Base-by-base conservation (phyloP, 2,329 filamentous ascomycete genomes). In the Hyphodiscus sp. region DNA sequence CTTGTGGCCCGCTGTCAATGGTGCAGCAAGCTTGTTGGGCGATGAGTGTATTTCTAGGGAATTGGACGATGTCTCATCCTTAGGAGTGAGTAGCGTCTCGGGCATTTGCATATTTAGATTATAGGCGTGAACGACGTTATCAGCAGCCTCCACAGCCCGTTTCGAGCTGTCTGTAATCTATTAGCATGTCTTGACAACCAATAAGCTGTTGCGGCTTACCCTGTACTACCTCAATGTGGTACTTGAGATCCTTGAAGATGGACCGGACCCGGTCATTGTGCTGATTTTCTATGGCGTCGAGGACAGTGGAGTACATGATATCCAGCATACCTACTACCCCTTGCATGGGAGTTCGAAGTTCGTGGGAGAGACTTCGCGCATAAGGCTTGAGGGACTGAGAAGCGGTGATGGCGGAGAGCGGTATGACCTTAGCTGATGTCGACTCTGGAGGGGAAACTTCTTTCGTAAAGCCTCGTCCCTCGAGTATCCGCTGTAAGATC, bases 321-420 rank as follows among this genome's bases (percentile, higher is more conserved):
- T 89, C 85, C 44, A 89, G 71, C 85, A 88, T 88, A 7, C 85
- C 85, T 15, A 89, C 83, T 7, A 89, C 83, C 43, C 85, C 85
- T 67, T 89, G 85, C 84, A 89, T 87, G 1, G 85, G 85, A 2
- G 85, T 89, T 57, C 85, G 75, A 46, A 89, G 68, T 65, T 89
- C 85, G 60, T 89, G 85, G 0, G 85, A 89, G 30, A 89, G 69
- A 63, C 82, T 87, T 57, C 83, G 77, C n/a, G 85, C 85, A 64
- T 86, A 88, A 0, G 85, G 84, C 63, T 86, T 85, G 18, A 89
- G 71, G 1, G 83, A 85, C 57, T 87, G 83, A 1, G 81, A 76
- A 6, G 77, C 75, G 6, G 81, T 77, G 20, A 83, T 72, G 20
- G 77, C 75, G 51, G 79, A 75, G 52, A 81, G 74, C 1, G 79